Percentiles rank a stretch among this genome's conserved stretches.
Evolutionary conservation across 345 rosid genomes (phyloP).

Genomic region (Turritis glabra): DNA sequence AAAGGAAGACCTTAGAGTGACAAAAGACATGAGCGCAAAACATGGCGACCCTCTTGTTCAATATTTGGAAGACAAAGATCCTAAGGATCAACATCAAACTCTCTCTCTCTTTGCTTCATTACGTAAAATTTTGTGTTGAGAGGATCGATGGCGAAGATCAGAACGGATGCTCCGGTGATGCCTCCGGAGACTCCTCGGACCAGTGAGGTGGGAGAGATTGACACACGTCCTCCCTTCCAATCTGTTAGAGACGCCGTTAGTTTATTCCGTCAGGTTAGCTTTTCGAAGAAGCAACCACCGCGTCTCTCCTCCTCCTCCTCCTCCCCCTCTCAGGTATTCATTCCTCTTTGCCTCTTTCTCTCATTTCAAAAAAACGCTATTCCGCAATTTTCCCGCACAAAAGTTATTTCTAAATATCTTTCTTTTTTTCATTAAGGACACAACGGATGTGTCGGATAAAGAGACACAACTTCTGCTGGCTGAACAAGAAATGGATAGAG

Average conservation of each 20-base stretch:
- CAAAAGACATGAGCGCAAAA: constrained; percentile 33
- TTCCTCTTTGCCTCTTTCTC: background rate
- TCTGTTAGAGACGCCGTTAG: constrained; percentile 93
- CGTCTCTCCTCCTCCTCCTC: constrained; percentile 32
- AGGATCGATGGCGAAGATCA: constrained; percentile 49
- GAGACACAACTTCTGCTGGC: constrained; percentile 60
- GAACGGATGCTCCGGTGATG: constrained; percentile 35
- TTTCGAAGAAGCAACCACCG: constrained; percentile 39
- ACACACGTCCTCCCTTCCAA: constrained; percentile 80
- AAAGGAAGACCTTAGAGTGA: constrained; percentile 28
- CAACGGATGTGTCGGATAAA: constrained; percentile 47
- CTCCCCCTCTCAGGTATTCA: constrained; percentile 26
- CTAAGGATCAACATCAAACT: constrained; percentile 30
- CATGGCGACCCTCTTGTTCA: constrained; percentile 39
- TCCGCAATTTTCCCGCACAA: background rate
- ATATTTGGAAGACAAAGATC: constrained; percentile 32
- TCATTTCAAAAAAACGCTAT: background rate
- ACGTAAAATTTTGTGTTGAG: constrained; percentile 19
- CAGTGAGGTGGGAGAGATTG: constrained; percentile 90
- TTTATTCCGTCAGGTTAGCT: constrained; percentile 69
- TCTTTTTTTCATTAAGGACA: constrained; percentile 17
- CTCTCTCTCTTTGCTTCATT: constrained; percentile 26
- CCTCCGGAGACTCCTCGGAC: constrained; percentile 35
- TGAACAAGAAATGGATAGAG: constrained; percentile 51
- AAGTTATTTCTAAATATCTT: background rate